Conservation (phyloP, 2,329 filamentous ascomycete genomes). For the Dactylella cylindrospora region DNA sequence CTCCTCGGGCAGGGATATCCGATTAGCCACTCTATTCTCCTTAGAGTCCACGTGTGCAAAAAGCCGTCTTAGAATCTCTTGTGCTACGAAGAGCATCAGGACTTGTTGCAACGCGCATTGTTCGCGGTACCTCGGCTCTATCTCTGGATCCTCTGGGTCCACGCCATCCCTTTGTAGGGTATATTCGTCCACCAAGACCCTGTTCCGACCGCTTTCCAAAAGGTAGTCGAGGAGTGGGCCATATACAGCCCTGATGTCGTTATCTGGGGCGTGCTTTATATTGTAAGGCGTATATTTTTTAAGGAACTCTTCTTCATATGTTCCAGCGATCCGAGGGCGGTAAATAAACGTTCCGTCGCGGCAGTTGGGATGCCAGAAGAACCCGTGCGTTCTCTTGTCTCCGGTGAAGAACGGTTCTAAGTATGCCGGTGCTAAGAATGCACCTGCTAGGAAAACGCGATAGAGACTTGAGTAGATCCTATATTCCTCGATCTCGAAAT, state of each 20-base stretch:
- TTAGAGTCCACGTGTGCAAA: neutral
- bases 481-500: no score
- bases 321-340: no score
- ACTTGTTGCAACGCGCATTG: neutral
- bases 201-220: neutral
- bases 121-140: neutral
- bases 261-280: neutral
- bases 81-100: conserved; percentile 2
- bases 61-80: conserved; percentile 2
- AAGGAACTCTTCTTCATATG: neutral
- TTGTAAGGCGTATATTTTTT: neutral
- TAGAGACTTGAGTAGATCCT: no score
- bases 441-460: no score
- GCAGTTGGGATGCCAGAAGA: neutral
- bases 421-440: no score
- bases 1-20: neutral
- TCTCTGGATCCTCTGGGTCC: neutral
- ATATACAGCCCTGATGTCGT: neutral
- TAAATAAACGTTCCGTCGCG: no score
- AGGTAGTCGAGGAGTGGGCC: neutral
- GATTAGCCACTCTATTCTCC: neutral
- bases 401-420: no score
- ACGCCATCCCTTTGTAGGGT: no score
- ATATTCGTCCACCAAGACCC: neutral
- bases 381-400: neutral